Conservation (phyloP, 2,329 filamentous ascomycete species). For the Cryphonectria naterciae region DNA sequence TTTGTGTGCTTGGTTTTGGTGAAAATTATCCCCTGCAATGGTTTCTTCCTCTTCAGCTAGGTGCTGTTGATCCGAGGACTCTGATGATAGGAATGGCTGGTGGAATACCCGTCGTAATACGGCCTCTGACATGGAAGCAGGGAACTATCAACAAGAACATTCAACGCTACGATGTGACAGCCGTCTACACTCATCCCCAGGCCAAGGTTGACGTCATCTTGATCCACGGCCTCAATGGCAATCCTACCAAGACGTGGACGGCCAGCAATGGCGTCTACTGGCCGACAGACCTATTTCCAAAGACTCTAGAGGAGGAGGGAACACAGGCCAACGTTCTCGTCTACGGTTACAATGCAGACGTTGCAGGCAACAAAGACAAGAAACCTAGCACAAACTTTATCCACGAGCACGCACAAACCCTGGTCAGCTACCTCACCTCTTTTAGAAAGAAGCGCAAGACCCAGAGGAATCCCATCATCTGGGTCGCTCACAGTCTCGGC, state of each 20-base stretch:
- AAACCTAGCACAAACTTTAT: slow-evolving; percentile 69
- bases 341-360: slow-evolving; percentile 76
- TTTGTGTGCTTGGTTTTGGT: background rate
- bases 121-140: slow-evolving; percentile 36
- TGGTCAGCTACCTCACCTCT: slow-evolving; percentile 64
- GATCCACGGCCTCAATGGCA: slow-evolving; percentile 72
- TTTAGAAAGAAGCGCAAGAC: slow-evolving; percentile 64
- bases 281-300: slow-evolving; percentile 69
- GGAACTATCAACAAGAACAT: slow-evolving; percentile 54
- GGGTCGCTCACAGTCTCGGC: slow-evolving; percentile 75
- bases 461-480: slow-evolving; percentile 70
- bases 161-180: slow-evolving; percentile 61
- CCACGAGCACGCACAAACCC: slow-evolving; percentile 71
- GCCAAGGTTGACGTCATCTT: slow-evolving; percentile 69
- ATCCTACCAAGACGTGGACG: slow-evolving; percentile 67
- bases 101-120: background rate
- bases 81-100: background rate
- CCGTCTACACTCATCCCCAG: slow-evolving; percentile 62
- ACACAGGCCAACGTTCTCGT: slow-evolving; percentile 67
- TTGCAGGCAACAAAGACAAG: slow-evolving; percentile 54
- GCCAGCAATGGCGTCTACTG: slow-evolving; percentile 64
- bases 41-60: background rate
- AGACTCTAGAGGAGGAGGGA: slow-evolving; percentile 52
- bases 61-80: background rate
- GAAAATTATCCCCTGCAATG: background rate